A percentile compares a stretch with the other conserved stretches of the same genome.
phyloP scores from a whole-genome alignment of 163 green algal genomes.

The Chlorella variabilis region DNA sequence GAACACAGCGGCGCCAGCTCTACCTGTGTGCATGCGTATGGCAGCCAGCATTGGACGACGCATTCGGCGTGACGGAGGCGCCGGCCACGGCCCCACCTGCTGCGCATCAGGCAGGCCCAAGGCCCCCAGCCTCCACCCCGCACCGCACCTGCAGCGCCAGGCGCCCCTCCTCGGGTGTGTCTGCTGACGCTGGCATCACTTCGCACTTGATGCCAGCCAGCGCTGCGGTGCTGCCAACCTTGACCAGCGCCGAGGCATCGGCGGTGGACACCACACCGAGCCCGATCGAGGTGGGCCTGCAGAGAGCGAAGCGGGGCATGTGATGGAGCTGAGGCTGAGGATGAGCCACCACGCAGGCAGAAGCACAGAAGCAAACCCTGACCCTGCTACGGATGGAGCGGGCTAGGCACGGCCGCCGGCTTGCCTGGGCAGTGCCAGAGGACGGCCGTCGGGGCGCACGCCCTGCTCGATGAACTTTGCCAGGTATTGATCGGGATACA shows the following conservation, averaged over 20 bases:
- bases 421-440: slow-evolving; percentile 48
- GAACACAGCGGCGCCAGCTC: slow-evolving; percentile 64
- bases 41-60: too few relatives aligned
- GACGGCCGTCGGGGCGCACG: slow-evolving; percentile 71
- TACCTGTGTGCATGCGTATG: slow-evolving; percentile 31
- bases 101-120: too few relatives aligned
- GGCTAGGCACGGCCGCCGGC: not conserved
- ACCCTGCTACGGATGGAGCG: slow-evolving; percentile 31
- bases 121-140: too few relatives aligned
- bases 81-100: too few relatives aligned
- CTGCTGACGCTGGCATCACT: slow-evolving; percentile 33
- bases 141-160: slow-evolving; percentile 14
- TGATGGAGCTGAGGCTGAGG: too few relatives aligned
- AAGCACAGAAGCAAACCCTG: too few relatives aligned
- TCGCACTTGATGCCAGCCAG: slow-evolving; percentile 62
- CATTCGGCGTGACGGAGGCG: too few relatives aligned
- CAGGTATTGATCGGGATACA: slow-evolving; percentile 84
- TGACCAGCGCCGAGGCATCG: slow-evolving; percentile 76
- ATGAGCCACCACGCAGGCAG: too few relatives aligned
- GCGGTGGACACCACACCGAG: slow-evolving; percentile 63
- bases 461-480: slow-evolving; percentile 67
- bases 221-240: slow-evolving; percentile 63
- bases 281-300: slow-evolving; percentile 63
- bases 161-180: slow-evolving; percentile 37
- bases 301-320: not conserved